Evolutionary conservation across 768 basidiomycete genomes (phyloP), one percentile per base, ranked within the genome.

Genomic region (Termitomyces sp.): DNA sequence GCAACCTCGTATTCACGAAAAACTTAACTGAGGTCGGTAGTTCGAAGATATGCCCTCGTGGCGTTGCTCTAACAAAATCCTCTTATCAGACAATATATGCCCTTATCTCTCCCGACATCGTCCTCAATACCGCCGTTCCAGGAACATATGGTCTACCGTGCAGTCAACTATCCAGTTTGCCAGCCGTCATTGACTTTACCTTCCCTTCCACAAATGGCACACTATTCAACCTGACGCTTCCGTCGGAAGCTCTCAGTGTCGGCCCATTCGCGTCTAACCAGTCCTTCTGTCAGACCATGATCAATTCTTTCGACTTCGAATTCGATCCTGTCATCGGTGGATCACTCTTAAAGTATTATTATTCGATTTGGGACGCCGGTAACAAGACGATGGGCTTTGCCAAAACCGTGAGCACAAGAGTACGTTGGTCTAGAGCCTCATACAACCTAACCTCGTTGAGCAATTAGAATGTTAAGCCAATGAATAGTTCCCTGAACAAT

Each of bases 111-210:
- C 78, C 81, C 33, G 69, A 81, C 61, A 84, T 87, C 69, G 70
- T 79, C 61, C 78, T 83, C 7, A 80, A 80, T 67, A 63, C 73
- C 8, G 75, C 71, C n/a, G 79, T 81, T 64, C 76, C 81, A 32
- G 83, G 84, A n/a, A 79, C 82, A 3, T 85, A 82, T 69, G 84
- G 83, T 39, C 79, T 83, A 63, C 72, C 83, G 7, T 86, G 84
- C 73, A 64, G 70, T 64, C 68, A 70, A 59, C 76, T 84, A 58
- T 58, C 70, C 24, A 73, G 76, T 0, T 73, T 85, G 33, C 78
- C 81, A 33, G 84, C 85, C 2, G 71, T 68, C 59, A 82, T 85
- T 67, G 78, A 79, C 67, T 76, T 87, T 64, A 70, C 74, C 6
- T 84, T 28, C 85, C 74, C 81, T 20, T 77, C 79, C 20, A 77